These are phyloP conservation scores for Oryza glumipatula DNA, from an alignment of 176 grass and related monocot genomes.

Conservation along the genomic window DNA sequence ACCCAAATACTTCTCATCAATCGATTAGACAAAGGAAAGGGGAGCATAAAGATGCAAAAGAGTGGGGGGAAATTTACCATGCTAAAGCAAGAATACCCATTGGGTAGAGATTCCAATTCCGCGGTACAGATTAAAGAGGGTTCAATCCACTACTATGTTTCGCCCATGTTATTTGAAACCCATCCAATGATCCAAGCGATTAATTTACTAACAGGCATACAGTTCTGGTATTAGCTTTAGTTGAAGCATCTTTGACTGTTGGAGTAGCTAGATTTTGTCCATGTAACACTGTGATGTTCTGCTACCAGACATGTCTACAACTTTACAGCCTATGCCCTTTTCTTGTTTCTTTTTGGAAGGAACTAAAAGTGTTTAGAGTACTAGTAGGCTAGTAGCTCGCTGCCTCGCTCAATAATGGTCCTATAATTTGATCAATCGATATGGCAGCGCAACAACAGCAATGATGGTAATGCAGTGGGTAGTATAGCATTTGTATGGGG, in stretches of 20 bases:
- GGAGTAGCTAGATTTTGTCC: conserved; percentile 29
- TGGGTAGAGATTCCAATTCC: conserved; percentile 15
- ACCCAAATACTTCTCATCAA: conserved; percentile 23
- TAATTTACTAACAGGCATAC: neutral
- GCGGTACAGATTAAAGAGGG: conserved; percentile 7
- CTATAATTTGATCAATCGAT: conserved; percentile 44
- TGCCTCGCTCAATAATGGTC: conserved; percentile 31
- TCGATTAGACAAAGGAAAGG: conserved; percentile 16
- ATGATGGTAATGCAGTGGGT: conserved; percentile 38
- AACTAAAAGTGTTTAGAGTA: conserved; percentile 8
- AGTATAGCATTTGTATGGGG: conserved; percentile 31
- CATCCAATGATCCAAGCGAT: conserved; percentile 3
- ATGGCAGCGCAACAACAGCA: conserved; percentile 30
- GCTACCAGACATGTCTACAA: conserved; percentile 19
- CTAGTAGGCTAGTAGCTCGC: conserved; percentile 16
- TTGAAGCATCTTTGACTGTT: conserved; percentile 28
- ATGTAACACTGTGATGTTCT: conserved; percentile 16
- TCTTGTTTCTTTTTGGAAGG: conserved; percentile 41
- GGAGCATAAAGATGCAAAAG: conserved; percentile 4
- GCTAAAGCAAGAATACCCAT: conserved; percentile 19
- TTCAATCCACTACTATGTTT: conserved; percentile 4
- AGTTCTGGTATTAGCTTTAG: conserved; percentile 7
- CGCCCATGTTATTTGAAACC: neutral
- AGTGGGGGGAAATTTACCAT: neutral
- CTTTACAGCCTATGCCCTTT: neutral